Base-by-base conservation (phyloP, 2,329 filamentous ascomycete species). In the Pseudopithomyces maydicus region DNA sequence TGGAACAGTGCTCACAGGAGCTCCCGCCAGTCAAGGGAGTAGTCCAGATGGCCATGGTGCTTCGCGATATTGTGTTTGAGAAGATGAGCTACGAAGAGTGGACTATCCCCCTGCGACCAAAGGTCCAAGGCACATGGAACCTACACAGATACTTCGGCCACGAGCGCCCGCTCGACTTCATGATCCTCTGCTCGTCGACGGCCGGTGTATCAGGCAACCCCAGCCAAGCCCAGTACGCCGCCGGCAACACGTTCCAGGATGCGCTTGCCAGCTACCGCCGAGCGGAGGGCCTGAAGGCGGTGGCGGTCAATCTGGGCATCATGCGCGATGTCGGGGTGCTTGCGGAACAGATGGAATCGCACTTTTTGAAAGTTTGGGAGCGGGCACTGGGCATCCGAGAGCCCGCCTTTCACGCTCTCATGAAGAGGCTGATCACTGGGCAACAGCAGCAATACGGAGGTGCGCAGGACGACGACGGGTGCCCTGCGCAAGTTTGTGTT, bases 41-140 rank as follows among this genome's bases (percentile, higher is more conserved):
- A 8, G 43, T 67, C 3, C 56, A 63, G 5, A 45, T 19, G 14
- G 39, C 62, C 20, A 58, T 59, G 56, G 52, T 57, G 3, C 43
- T 48, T 12, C 52, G 57, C 19, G 63, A 67, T 46, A 50, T 59
- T 12, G 48, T 61, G 0, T 64, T 68, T 29, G 56, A 62, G 1
- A 62, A 63, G 17, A 69, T 69, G 66, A 46, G 52, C 2, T 26
- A 41, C 20, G 55, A 52, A 3, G 45, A 61, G 17, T 67, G 60
- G 57, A 49, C 54, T 1, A 20, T 46, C 3, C 45, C 60, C 2
- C 36, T 66, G 2, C 41, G 43, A 1, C 56, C 67, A 3, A 79
- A 79, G 52, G 61, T 79, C 6, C 45, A 50, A 3, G 74, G 75
- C 1, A 69, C 73, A 1, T 67, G 74, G 65, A 70, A 71, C 26